Base-by-base conservation (phyloP, 805 yeast genomes). In the Yarrowia sp. region DNA sequence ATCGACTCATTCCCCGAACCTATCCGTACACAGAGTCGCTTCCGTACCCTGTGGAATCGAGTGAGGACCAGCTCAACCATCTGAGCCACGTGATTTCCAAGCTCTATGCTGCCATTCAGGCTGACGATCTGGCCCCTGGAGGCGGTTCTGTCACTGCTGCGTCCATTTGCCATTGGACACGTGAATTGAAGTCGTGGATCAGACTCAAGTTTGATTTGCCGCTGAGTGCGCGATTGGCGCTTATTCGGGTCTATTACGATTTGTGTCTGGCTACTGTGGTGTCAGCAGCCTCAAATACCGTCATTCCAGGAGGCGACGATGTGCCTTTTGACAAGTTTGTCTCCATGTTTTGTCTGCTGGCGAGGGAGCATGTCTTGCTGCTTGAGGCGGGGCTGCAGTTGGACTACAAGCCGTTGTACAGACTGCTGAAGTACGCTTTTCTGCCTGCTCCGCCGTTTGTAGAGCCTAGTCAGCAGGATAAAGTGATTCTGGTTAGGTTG, bases 161-260 rank as follows among this genome's bases (percentile, higher is more conserved):
- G 5, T 82, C 86, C 49, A 87, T 91, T 8, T 82, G 87, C 62
- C 89, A 88, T 66, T 92, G 97, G 96, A 88, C 97, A 0, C 86
- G 88, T 63, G 98, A 92, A 73, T 80, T 93, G 67, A 82, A 84
- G 59, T 86, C 88, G 43, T 88, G 97, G 83, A 74, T 91, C 63
- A 83, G 83, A 69, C 86, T 88, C 85, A 89, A 90, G 70, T 85
- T 88, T 70, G 88, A 88, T 62, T 81, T 93, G 77, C 98, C 99
- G 0, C 70, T 90, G 12, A 68, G 79, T 1, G 75, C 86, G 52
- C 81, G 92, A 63, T 80, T 85, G 22, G 77, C 83, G 0, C 79
- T 93, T 44, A 85, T 90, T 0, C 79, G 79, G 64, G 89, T 90
- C 1, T 92, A 84, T 72, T 92, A 85, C 71, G 83, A 88, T 17